Evolutionary conservation across 2,329 filamentous ascomycete species (phyloP).

Genomic region (Colletotrichum zoysiae): DNA sequence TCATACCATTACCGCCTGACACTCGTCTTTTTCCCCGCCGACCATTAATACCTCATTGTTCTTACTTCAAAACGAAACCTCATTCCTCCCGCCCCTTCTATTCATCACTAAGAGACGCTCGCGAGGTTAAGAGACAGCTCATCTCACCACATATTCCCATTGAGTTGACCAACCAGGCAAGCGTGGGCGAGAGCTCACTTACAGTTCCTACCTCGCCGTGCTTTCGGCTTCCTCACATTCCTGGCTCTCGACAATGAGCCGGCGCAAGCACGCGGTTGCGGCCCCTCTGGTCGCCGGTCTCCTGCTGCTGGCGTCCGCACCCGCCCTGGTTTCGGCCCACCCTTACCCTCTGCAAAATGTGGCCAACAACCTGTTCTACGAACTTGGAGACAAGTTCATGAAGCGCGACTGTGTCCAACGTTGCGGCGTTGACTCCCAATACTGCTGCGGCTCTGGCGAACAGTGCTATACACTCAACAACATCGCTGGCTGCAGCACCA

Average conservation of each 20-base stretch:
- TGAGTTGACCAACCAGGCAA: slow-evolving; percentile 13
- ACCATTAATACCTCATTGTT: slow-evolving; percentile 35
- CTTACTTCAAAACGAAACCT: slow-evolving; percentile 5
- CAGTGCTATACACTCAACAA: slow-evolving; percentile 65
- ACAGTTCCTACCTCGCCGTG: slow-evolving; percentile 7
- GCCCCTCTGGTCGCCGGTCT: slow-evolving; percentile 45
- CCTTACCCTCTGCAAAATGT: slow-evolving; percentile 58
- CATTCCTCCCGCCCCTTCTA: slow-evolving; percentile 27
- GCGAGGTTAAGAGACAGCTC: slow-evolving; percentile 19
- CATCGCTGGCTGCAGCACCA: slow-evolving; percentile 63
- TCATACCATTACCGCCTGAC: slow-evolving; percentile 15
- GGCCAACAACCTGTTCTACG: slow-evolving; percentile 60
- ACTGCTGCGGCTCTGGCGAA: slow-evolving; percentile 65
- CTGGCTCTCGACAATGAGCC: slow-evolving; percentile 50
- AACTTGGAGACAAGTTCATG: slow-evolving; percentile 63
- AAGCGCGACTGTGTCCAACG: slow-evolving; percentile 62
- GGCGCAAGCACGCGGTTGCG: slow-evolving; percentile 27
- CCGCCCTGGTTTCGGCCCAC: slow-evolving; percentile 53
- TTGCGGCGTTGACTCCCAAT: slow-evolving; percentile 68
- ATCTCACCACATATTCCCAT: background rate
- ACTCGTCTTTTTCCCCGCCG: slow-evolving; percentile 1
- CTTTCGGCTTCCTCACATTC: slow-evolving; percentile 37
- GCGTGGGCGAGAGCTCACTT: slow-evolving; percentile 15
- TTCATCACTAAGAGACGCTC: background rate
- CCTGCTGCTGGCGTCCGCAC: slow-evolving; percentile 55